Percentiles rank a stretch among this genome's conserved stretches.
Conservation (phyloP, 2,329 filamentous ascomycete species). For the Phialocephala subalpina region DNA sequence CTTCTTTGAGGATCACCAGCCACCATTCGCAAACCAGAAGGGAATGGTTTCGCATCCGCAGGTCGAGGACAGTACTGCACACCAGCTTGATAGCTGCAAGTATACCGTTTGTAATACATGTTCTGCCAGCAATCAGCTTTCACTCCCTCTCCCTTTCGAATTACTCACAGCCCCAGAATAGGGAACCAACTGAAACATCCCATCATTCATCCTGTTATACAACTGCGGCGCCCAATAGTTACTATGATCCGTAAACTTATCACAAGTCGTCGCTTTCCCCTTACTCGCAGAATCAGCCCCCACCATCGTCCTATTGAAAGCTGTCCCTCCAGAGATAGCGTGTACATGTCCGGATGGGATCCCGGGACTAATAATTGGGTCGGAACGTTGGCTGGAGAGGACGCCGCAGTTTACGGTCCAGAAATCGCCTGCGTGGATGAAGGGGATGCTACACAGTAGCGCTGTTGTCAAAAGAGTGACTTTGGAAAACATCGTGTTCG, state of each 20-base stretch:
- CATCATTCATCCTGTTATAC: conserved; percentile 30
- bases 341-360: conserved; percentile 71
- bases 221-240: conserved; percentile 33
- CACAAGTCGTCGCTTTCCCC: conserved; percentile 30
- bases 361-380: conserved; percentile 75
- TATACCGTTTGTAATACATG: conserved; percentile 26
- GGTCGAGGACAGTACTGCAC: conserved; percentile 9
- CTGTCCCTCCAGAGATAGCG: conserved; percentile 70
- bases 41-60: conserved; percentile 21
- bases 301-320: conserved; percentile 26
- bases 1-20: conserved; percentile 25
- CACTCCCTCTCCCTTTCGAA: not conserved
- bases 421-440: conserved; percentile 13
- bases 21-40: conserved; percentile 29
- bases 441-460: conserved; percentile 9
- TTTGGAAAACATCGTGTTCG: conserved; percentile 3
- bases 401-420: conserved; percentile 63
- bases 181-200: conserved; percentile 26
- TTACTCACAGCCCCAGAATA: conserved; percentile 25
- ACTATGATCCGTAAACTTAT: conserved; percentile 32
- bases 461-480: not conserved
- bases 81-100: conserved; percentile 20
- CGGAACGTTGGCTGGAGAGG: conserved; percentile 69
- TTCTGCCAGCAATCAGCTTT: conserved; percentile 16
- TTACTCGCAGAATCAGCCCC: conserved; percentile 15